Evolutionary conservation across 2,329 filamentous ascomycete genomes (phyloP), one percentile per base, ranked within the genome.

Genomic region (Cytospora leucostoma): DNA sequence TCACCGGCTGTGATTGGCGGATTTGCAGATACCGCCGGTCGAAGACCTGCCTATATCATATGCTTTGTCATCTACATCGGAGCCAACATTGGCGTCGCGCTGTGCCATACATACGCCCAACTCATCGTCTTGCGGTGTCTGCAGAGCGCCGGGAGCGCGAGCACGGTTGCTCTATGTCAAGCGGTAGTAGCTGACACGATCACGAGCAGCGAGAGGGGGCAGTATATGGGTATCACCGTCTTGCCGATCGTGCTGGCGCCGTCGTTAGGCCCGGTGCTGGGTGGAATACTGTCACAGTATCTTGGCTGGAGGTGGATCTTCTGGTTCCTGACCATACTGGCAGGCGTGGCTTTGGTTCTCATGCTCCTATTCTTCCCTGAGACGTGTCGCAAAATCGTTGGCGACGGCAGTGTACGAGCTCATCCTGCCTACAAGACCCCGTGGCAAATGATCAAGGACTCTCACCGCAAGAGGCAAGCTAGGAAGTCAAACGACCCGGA

Each of bases 151-250:
- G 85, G 87, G 0, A 85, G 81, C 49, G 84, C 81, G 61, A 82
- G 82, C 2, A 88, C 86, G 0, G 77, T 89, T 5, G 82, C 87
- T 0, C 75, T 91, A 3, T 77, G 76, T 34, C 74, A 74, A 34
- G 88, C 83, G 0, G 82, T 90, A 0, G 80, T 91, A 1, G 84
- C 84, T 0, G 89, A 92, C 70, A 77, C 89, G 7, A 78, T 84
- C 12, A 88, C 86, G 0, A 82, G 82, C 2, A 81, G 82, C 0
- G 87, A 91, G 70, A 77, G 88, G 64, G 86, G 86, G 2, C 76
- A 80, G 44, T 86, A 86, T 67, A 80, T 89, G 59, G 85, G 80
- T 49, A 80, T 80, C 68, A 83, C 79, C 32, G 78, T 77, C 21
- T 73, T 79, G 21, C 82, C 79, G 1, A 71, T 74, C 0, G 78